These are phyloP conservation scores for Aegilops tauschii DNA, from an alignment of 176 grass and related monocot species.

Conservation along the genomic window DNA sequence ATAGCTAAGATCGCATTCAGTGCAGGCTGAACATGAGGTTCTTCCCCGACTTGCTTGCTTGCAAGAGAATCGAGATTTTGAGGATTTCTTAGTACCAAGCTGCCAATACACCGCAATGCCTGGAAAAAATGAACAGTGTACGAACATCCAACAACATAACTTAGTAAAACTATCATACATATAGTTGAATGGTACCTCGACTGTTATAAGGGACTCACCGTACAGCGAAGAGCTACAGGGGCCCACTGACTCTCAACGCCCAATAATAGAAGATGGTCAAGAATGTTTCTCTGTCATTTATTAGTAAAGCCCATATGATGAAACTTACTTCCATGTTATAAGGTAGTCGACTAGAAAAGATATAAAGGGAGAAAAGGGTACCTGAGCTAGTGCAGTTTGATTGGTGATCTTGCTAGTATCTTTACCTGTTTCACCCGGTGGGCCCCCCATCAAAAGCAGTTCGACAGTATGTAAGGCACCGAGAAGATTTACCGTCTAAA, in stretches of 20 bases:
- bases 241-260: conserved; percentile 96
- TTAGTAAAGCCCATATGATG: conserved; percentile 31
- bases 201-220: conserved; percentile 52
- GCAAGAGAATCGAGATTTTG: conserved; percentile 77
- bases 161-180: conserved; percentile 8
- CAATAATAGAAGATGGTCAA: conserved; percentile 89
- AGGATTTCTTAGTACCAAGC: conserved; percentile 88
- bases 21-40: conserved; percentile 82
- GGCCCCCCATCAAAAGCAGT: conserved; percentile 72
- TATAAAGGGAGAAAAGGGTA: conserved; percentile 29
- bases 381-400: conserved; percentile 93
- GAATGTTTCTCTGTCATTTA: conserved; percentile 81
- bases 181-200: conserved; percentile 8
- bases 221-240: conserved; percentile 82
- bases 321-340: conserved; percentile 24
- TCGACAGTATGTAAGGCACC: conserved; percentile 89
- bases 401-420: conserved; percentile 79
- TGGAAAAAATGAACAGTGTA: conserved; percentile 39
- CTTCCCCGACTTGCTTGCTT: conserved; percentile 91
- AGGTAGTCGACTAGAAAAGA: neutral
- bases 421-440: conserved; percentile 60
- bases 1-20: conserved; percentile 87
- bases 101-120: conserved; percentile 86
- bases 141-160: conserved; percentile 14
- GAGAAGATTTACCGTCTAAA: conserved; percentile 97